phyloP scores from a whole-genome alignment of 2,329 filamentous ascomycete species.

The Botrytis tulipae region DNA sequence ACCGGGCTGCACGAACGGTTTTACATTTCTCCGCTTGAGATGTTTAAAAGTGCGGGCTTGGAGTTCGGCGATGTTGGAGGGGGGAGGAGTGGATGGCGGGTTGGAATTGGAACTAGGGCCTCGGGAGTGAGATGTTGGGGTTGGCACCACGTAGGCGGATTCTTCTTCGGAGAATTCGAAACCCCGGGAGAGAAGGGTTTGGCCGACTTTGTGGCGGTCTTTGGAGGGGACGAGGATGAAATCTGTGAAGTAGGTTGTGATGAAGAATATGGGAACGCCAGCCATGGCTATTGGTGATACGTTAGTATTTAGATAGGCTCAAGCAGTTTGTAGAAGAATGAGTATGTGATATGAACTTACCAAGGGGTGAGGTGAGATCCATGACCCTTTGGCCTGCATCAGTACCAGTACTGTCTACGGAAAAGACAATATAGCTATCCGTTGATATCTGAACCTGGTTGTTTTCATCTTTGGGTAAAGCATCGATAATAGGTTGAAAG shows the following conservation, averaged over 20 bases:
- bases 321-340: background rate
- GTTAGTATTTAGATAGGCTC: background rate
- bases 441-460: conserved; percentile 69
- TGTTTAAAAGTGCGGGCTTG: conserved; percentile 79
- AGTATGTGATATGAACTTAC: background rate
- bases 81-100: conserved; percentile 68
- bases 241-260: conserved; percentile 96
- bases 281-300: conserved; percentile 61
- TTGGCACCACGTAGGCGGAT: conserved; percentile 62
- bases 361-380: conserved; percentile 81
- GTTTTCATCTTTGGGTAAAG: conserved; percentile 54
- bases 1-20: conserved; percentile 65
- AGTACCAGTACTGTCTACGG: conserved; percentile 84
- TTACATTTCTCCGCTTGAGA: conserved; percentile 74
- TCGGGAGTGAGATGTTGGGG: conserved; percentile 35
- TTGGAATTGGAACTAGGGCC: conserved; percentile 45
- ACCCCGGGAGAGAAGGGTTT: conserved; percentile 72
- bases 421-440: conserved; percentile 84
- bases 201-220: conserved; percentile 70
- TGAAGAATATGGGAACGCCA: conserved; percentile 96
- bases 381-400: conserved; percentile 89
- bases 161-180: conserved; percentile 79
- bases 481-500: conserved; percentile 69
- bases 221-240: conserved; percentile 87
- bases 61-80: conserved; percentile 73